Evolutionary conservation across 371 early-diverging fungal species (phyloP).

Genomic region (Mortierella sp.): DNA sequence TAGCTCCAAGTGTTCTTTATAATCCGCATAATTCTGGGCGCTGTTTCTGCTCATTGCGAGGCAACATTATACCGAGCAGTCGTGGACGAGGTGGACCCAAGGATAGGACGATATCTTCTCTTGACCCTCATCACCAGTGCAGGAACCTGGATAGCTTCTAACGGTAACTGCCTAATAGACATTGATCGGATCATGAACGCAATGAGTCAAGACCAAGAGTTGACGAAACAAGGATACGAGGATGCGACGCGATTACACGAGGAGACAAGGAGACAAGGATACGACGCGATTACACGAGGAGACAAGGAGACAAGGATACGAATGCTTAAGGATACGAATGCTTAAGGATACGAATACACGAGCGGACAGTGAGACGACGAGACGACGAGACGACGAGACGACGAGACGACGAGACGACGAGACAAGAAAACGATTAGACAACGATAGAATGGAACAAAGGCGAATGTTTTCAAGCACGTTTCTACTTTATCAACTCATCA

Average conservation of each 20-base stretch:
- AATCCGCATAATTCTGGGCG: constrained; percentile 75
- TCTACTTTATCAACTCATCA: neutral
- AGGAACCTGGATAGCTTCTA: constrained; percentile 90
- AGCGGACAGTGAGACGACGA: too few species aligned
- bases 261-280: too few species aligned
- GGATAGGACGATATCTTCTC: constrained; percentile 79
- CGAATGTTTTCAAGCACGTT: too few species aligned
- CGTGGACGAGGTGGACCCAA: constrained; percentile 71
- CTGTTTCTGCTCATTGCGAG: constrained; percentile 80
- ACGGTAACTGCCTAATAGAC: constrained; percentile 62
- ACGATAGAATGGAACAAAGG: too few species aligned
- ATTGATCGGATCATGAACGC: neutral
- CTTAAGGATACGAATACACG: too few species aligned
- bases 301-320: too few species aligned
- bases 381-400: too few species aligned
- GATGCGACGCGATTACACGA: too few species aligned
- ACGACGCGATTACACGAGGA: too few species aligned
- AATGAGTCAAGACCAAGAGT: neutral
- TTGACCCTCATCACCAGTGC: constrained; percentile 78
- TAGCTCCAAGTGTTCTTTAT: constrained; percentile 85
- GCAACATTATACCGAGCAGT: constrained; percentile 79
- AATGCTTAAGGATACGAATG: too few species aligned
- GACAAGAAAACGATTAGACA: too few species aligned
- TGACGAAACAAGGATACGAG: neutral
- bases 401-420: too few species aligned